Conservation (phyloP, 2,329 filamentous ascomycete species). For the Knoxdaviesia proteae region DNA sequence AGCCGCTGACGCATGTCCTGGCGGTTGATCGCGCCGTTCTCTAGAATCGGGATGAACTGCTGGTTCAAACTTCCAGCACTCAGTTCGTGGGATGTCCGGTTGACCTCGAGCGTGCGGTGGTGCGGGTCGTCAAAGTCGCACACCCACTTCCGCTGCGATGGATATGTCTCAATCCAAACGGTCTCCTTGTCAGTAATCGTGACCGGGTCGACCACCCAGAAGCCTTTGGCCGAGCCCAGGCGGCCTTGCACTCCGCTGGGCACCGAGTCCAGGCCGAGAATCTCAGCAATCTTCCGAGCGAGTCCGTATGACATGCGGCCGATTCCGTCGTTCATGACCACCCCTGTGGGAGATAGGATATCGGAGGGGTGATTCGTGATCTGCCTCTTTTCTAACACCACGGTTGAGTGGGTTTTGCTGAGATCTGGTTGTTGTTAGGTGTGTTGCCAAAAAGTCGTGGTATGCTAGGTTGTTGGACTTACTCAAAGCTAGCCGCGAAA, state of each 20-base stretch:
- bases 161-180: constrained; percentile 45
- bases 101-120: constrained; percentile 46
- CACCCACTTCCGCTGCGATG: constrained; percentile 49
- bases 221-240: constrained; percentile 52
- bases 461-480: constrained; percentile 4
- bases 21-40: constrained; percentile 31
- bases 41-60: constrained; percentile 48
- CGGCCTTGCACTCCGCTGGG: constrained; percentile 50
- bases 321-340: constrained; percentile 48
- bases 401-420: constrained; percentile 25
- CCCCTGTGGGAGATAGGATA: constrained; percentile 16
- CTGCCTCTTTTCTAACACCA: constrained; percentile 23
- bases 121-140: constrained; percentile 23
- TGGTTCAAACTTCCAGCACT: constrained; percentile 37
- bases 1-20: constrained; percentile 25
- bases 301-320: constrained; percentile 41
- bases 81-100: constrained; percentile 23
- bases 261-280: constrained; percentile 27
- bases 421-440: constrained; percentile 18
- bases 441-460: background rate
- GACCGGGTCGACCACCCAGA: constrained; percentile 44
- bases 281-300: constrained; percentile 27
- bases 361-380: constrained; percentile 19
- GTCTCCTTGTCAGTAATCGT: constrained; percentile 15
- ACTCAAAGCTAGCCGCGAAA: constrained; percentile 36